Conservation (phyloP, 208 protist genomes). For the Borovskyia barvae region DNA sequence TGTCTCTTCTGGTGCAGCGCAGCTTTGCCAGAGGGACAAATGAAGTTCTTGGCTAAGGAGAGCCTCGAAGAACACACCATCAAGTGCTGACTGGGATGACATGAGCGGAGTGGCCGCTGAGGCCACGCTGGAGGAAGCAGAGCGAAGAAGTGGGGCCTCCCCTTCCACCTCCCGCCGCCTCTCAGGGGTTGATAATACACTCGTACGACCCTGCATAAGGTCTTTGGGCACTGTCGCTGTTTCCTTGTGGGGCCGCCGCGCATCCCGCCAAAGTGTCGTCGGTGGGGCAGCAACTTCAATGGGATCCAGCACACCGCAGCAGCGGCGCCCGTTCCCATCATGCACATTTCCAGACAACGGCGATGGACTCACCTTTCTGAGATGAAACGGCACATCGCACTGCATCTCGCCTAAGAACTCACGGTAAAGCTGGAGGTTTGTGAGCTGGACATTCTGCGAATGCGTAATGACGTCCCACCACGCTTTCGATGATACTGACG, state of each 20-base stretch:
- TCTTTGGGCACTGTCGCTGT: not conserved
- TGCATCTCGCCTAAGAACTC: not conserved
- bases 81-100: constrained; percentile 11
- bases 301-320: not conserved
- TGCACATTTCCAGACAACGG: constrained; percentile 8
- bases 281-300: constrained; percentile 13
- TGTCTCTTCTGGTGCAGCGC: constrained; percentile 6
- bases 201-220: not conserved
- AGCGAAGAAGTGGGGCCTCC: constrained; percentile 5
- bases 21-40: constrained; percentile 5
- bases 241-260: not conserved
- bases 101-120: constrained; percentile 2
- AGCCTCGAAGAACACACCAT: constrained; percentile 39
- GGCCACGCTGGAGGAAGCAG: constrained; percentile 4
- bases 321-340: no score
- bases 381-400: not conserved
- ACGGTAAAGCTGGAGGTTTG: not conserved
- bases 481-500: not conserved
- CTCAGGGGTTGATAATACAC: not conserved
- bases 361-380: not conserved
- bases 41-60: constrained; percentile 33
- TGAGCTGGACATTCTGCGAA: not conserved
- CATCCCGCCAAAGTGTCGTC: not conserved
- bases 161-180: not conserved
- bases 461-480: not conserved